phyloP scores from a whole-genome alignment of 495 filamentous ascomycete genomes.

The Tuber microsphaerosporum region DNA sequence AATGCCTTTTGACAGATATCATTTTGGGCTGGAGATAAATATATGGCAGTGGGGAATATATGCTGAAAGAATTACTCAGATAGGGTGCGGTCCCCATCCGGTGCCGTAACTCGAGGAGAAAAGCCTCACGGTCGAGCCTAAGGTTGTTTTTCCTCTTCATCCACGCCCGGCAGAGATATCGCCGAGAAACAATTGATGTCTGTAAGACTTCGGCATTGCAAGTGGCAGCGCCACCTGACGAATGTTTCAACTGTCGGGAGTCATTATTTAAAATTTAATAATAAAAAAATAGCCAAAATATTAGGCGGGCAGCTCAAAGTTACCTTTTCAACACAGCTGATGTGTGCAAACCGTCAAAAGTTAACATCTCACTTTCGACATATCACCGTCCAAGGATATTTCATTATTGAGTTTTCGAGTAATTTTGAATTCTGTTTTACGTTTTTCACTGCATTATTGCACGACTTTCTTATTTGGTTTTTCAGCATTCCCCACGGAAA shows the following conservation, averaged over 20 bases:
- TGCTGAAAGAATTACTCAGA: not conserved
- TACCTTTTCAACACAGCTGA: not conserved
- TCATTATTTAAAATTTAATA: too few relatives aligned
- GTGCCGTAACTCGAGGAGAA: not conserved
- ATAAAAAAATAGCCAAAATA: not conserved
- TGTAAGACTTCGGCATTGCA: not conserved
- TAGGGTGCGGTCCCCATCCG: not conserved
- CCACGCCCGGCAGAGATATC: not conserved
- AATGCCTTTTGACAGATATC: not conserved
- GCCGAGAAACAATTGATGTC: not conserved
- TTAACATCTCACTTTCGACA: not conserved
- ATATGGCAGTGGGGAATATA: not conserved
- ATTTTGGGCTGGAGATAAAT: not conserved
- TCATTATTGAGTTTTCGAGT: not conserved
- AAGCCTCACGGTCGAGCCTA: not conserved
- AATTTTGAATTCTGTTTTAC: not conserved
- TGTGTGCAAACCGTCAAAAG: not conserved
- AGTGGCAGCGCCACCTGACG: not conserved
- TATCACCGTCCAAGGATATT: not conserved
- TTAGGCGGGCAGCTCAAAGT: not conserved
- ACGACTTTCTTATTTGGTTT: not conserved
- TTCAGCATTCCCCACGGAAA: constrained; percentile 17
- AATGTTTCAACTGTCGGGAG: constrained; percentile 1
- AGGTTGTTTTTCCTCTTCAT: not conserved
- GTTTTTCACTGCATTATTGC: not conserved